Evolutionary conservation across 2,329 filamentous ascomycete genomes (phyloP), one percentile per base, ranked within the genome.

Genomic region (Neopestalotiopsis sp.): DNA sequence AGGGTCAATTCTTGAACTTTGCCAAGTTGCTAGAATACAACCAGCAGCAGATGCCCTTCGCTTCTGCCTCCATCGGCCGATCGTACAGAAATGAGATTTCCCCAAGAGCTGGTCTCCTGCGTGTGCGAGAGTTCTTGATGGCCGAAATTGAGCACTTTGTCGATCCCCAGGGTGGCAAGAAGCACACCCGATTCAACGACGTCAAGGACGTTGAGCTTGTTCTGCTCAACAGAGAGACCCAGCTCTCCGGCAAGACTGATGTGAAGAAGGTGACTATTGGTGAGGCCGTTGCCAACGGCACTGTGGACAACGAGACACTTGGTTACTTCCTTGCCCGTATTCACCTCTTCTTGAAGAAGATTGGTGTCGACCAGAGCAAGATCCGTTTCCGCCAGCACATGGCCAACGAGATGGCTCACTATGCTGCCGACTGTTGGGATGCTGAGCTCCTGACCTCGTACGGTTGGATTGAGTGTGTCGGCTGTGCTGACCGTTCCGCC

Each of bases 91-190:
- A 99, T 80, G 96, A 99, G 79, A 98, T 99, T 75, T 98, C 96
- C 0, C 96, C 96, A 10, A 90, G 96, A 68, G 90, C 94, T 72
- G 96, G 96, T 82, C 90, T 99, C 56, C 84, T 99, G 69, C 92
- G 96, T 75, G 96, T 99, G 58, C 93, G 96, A 76, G 96, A 99
- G 81, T 98, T 99, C 84, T 84, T 98, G 76, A 98, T 99, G 96
- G 96, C 95, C 30, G 96, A 99, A 83, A 97, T 99, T 75, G 96
- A 99, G 85, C 96, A 99, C 82, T 99, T 94, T 79, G 96, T 99
- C 74, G 96, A 99, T 77, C 96, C 96, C 12, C 87, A 96, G 77
- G 90, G 94, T 78, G 94, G 94, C 82, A 99, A 99, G 90, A 97
- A 96, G 84, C 96, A 99, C 80, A 83, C 88, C 66, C 92, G 95